Percentiles rank a stretch among this genome's conserved stretches.
These are phyloP conservation scores for Didymosphaeria variabile DNA, from an alignment of 2,329 filamentous ascomycete species.

Conservation along the genomic window DNA sequence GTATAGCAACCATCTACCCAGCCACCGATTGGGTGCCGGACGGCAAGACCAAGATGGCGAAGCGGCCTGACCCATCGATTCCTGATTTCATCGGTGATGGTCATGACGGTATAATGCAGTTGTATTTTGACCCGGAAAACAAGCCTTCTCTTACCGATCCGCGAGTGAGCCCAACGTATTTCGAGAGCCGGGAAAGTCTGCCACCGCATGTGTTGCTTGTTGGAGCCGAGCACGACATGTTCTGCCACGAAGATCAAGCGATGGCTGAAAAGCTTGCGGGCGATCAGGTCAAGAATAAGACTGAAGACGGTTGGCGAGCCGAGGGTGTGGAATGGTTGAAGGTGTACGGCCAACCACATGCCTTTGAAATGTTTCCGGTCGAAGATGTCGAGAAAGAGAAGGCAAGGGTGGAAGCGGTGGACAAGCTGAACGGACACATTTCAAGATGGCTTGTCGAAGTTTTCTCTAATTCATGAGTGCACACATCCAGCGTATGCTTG, in stretches of 20 bases:
- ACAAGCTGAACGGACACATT: not conserved
- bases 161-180: not conserved
- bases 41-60: not conserved
- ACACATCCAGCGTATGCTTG: too few species aligned
- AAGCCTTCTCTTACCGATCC: not conserved
- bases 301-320: not conserved
- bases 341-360: not conserved
- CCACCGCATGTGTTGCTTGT: not conserved
- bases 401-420: not conserved
- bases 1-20: not conserved
- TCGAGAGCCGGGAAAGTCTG: not conserved
- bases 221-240: not conserved
- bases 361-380: constrained; percentile 1
- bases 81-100: constrained; percentile 1
- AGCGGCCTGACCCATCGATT: not conserved
- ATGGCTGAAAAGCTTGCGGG: constrained; percentile 1
- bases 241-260: constrained; percentile 1
- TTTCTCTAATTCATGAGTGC: not conserved
- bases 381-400: not conserved
- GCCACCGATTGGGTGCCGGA: not conserved
- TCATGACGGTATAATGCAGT: not conserved
- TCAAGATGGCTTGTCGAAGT: not conserved
- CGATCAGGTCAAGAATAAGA: not conserved
- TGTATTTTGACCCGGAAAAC: not conserved
- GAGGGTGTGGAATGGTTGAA: not conserved